Conservation (phyloP, 2,329 filamentous ascomycete species). For the Furcasterigmium furcatum region DNA sequence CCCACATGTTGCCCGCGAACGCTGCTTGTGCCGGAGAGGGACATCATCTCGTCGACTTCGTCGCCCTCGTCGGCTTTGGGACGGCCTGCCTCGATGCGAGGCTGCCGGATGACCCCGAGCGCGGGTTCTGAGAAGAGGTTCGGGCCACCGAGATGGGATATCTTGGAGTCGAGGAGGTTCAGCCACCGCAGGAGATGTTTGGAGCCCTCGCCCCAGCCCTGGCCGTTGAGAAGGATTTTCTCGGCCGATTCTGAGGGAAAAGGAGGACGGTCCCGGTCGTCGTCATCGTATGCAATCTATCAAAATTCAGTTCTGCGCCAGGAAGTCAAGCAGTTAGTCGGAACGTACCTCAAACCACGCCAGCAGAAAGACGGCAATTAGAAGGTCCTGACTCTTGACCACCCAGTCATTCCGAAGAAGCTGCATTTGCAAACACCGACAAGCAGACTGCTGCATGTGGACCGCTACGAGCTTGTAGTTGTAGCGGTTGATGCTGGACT, state of each 20-base stretch:
- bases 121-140: neutral
- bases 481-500: neutral
- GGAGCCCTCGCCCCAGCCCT: neutral
- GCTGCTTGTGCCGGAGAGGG: neutral
- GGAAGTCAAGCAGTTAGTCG: neutral
- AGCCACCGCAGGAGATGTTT: neutral
- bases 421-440: neutral
- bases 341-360: conserved; percentile 1
- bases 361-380: neutral
- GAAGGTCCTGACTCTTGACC: neutral
- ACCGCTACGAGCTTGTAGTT: neutral
- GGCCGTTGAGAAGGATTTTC: neutral
- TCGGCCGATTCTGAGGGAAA: neutral
- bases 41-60: too few species aligned
- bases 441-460: neutral
- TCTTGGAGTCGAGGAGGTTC: conserved; percentile 1
- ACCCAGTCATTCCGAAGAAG: neutral
- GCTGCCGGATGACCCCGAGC: neutral
- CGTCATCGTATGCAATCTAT: neutral
- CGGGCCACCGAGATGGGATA: neutral
- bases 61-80: neutral
- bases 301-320: neutral
- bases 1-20: too few species aligned
- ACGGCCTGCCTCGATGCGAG: neutral
- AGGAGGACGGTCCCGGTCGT: neutral